Evolutionary conservation across 352 stramenopile species (phyloP), one percentile per base, ranked within the genome.

Genomic region (Globisporangium takayamanum): DNA sequence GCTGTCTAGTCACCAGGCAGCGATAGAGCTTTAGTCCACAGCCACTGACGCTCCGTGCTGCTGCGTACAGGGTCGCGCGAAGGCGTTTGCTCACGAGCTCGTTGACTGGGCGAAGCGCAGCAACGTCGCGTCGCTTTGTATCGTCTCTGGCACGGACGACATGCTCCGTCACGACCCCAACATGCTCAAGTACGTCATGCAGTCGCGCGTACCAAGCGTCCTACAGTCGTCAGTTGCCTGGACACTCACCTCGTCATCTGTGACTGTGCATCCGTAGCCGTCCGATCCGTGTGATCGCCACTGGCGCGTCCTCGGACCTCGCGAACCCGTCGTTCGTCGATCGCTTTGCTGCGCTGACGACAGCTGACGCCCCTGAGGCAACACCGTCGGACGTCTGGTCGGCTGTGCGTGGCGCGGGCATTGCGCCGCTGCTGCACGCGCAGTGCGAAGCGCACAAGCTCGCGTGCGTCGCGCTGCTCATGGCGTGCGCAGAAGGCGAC

Each of bases 151-250:
- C 18, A 83, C 69, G 28, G 82, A 94, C 53, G 80, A 92, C 59
- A 94, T 94, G 84, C 69, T 94, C 22, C 81, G 80, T 44, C 80
- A 90, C 45, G 81, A 93, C 53, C 56, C 60, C 49, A 85, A 89
- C 65, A 90, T 89, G 80, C 78, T 78, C 52, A 78, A 68, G 80
- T 62, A 12, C 44, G 50, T 16, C 8, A 37, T 22, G 3, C 26
- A 39, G n/a, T 20, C 48, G 48, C 5, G 36, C 20, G 20, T 37
- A 22, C n/a, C 2, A 16, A 20, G 18, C 3, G 5, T 22, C 5
- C 3, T 37, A 4, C 12, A 41, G 12, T 8, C 25, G 6, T 6
- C 47, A 42, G 18, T 39, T 20, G 26, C 10, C 22, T 22, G 22
- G 5, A 52, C 46, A 7, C 41, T 59, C 53, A 22, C 22, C 22